phyloP scores from a whole-genome alignment of 352 stramenopile genomes.

The Saprolegnia parasitica region DNA sequence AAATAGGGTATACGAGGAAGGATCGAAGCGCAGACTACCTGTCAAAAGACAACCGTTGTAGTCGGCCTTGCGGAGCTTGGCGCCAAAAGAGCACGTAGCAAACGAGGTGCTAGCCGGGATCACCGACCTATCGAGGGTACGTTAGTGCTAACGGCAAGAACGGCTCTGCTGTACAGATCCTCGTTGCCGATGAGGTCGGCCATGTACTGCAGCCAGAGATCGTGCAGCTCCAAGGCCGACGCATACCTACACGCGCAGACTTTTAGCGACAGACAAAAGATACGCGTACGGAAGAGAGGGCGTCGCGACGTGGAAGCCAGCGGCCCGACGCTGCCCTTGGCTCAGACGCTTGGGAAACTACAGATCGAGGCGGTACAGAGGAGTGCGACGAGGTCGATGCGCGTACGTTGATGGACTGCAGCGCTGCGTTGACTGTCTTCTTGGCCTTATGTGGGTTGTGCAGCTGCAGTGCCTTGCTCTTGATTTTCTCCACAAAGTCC shows the following conservation, averaged over 20 bases:
- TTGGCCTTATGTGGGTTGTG: constrained; percentile 27
- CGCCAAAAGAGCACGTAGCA: constrained; percentile 13
- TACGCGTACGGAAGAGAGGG: constrained; percentile 1
- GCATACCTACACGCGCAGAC: background rate
- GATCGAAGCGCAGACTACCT: background rate
- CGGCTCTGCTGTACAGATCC: background rate
- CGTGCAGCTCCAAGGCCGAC: constrained; percentile 6
- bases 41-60: constrained; percentile 11
- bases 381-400: background rate
- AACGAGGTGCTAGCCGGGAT: background rate
- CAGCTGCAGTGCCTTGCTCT: constrained; percentile 22
- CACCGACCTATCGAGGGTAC: background rate
- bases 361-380: background rate
- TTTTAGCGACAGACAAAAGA: background rate
- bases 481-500: constrained; percentile 27
- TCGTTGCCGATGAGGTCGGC: constrained; percentile 12
- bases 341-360: constrained; percentile 27
- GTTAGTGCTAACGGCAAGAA: background rate
- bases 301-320: background rate
- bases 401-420: background rate
- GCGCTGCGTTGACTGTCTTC: background rate
- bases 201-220: constrained; percentile 22
- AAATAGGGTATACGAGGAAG: background rate
- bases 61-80: constrained; percentile 28
- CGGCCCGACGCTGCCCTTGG: constrained; percentile 5